A percentile compares a stretch with the other conserved stretches of the same genome.
These are phyloP conservation scores for Colletotrichum somersetense DNA, from an alignment of 2,329 filamentous ascomycete species.

Conservation along the genomic window DNA sequence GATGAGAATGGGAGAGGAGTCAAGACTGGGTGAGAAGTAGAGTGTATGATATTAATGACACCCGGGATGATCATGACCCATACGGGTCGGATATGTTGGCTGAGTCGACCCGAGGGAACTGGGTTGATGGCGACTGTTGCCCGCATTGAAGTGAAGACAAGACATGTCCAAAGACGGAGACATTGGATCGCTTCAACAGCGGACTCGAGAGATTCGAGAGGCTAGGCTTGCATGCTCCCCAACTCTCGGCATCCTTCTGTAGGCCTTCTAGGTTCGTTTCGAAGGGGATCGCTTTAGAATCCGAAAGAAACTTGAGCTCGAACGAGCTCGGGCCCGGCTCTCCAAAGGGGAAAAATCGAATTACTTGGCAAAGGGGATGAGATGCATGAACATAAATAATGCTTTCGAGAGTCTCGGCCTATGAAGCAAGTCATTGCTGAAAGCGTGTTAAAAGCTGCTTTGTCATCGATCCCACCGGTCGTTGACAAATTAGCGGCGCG, in stretches of 20 bases:
- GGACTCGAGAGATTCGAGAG: background rate
- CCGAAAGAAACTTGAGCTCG: background rate
- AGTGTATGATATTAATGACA: conserved; percentile 29
- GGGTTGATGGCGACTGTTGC: background rate
- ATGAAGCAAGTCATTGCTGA: conserved; percentile 10
- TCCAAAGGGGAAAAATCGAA: too few relatives aligned
- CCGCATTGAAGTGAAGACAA: background rate
- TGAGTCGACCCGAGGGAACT: background rate
- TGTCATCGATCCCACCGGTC: conserved; percentile 8
- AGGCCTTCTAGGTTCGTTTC: background rate
- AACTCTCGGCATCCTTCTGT: background rate
- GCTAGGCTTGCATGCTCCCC: background rate
- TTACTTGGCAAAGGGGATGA: background rate
- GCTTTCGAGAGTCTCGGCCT: background rate
- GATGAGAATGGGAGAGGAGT: conserved; percentile 35
- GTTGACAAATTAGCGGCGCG: conserved; percentile 33
- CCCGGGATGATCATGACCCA: conserved; percentile 5
- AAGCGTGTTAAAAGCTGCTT: conserved; percentile 21
- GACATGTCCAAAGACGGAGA: background rate
- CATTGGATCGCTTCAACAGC: background rate
- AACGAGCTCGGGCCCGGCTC: background rate
- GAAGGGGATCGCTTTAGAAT: background rate
- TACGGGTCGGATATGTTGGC: background rate
- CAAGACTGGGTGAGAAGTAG: background rate
- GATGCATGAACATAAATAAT: conserved; percentile 5